Evolutionary conservation across 2,329 filamentous ascomycete species (phyloP), one percentile per base, ranked within the genome.

Genomic region (Sporothrix dimorphospora): DNA sequence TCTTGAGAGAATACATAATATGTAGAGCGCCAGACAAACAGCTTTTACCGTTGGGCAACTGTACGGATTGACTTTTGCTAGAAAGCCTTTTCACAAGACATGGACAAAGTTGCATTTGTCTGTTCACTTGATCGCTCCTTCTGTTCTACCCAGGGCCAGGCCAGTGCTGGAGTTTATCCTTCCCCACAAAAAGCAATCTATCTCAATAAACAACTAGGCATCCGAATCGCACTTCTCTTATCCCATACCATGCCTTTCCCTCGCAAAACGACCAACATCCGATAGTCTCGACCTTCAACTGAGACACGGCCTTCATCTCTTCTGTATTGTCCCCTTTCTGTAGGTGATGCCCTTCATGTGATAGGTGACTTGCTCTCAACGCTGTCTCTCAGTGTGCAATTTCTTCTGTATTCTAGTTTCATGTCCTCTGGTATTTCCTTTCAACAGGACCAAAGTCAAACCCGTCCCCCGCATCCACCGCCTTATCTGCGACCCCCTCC

Each of bases 121-220:
- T 5, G 27, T 24, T 5, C 27, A 57, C 27, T n/a, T 14, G 14
- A 9, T 57, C 53, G 7, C 9, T 19, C 53, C 27, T 34, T 34
- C 6, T 6, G 30, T 34, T 34, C 30, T 34, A 34, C 6, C 30
- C 30, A 34, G 3, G 30, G 30, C 30, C 30, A 6, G 42, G 42
- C n/a, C 55, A 40, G 30, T 34, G 34, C 55, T 40, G 34, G 6
- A n/a, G 30, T 7, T 38, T 61, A 38, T 19, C 55, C n/a, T 61
- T 61, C 57, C 34, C 57, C 57, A 40, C 57, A 24, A 40, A 61
- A 61, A n/a, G 57, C 57, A 61, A 42, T 61, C 30, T 61, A 24
- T 5, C 34, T 21, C n/a, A 21, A 61, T 42, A 61, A 42, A 61
- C 8, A 11, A 7, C 57, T 34, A 61, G 4, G 7, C n/a, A 40